phyloP scores from a whole-genome alignment of 768 basidiomycete genomes.

The Psilocybe sp. region DNA sequence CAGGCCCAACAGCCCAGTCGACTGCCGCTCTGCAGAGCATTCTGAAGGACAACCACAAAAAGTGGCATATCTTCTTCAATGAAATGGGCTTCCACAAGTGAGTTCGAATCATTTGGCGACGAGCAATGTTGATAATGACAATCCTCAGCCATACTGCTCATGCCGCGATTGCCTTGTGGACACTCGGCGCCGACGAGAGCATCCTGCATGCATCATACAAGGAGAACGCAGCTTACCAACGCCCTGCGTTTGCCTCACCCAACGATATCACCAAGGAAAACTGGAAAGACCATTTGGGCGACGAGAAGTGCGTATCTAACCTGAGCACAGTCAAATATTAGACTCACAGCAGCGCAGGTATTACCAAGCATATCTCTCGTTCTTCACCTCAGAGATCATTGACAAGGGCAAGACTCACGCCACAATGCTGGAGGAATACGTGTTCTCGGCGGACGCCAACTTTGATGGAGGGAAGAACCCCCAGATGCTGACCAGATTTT shows the following conservation, averaged over 20 bases:
- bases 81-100: slow-evolving; percentile 15
- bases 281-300: slow-evolving; percentile 54
- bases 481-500: slow-evolving; percentile 38
- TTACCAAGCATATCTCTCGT: slow-evolving; percentile 49
- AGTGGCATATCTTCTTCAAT: slow-evolving; percentile 17
- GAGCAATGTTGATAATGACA: background rate
- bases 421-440: slow-evolving; percentile 48
- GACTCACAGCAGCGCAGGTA: slow-evolving; percentile 34
- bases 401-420: slow-evolving; percentile 33
- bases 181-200: slow-evolving; percentile 25
- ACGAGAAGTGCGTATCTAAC: slow-evolving; percentile 41
- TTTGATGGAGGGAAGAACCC: slow-evolving; percentile 33
- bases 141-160: slow-evolving; percentile 25
- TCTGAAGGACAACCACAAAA: slow-evolving; percentile 15
- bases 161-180: slow-evolving; percentile 23
- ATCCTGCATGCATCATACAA: slow-evolving; percentile 36
- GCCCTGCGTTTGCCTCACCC: slow-evolving; percentile 39
- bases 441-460: slow-evolving; percentile 50
- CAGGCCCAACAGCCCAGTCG: slow-evolving; percentile 10
- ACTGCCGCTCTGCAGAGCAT: slow-evolving; percentile 9
- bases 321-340: background rate
- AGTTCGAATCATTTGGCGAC: background rate
- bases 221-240: slow-evolving; percentile 30
- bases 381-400: slow-evolving; percentile 38
- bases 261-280: slow-evolving; percentile 42